Evolutionary conservation across 2,329 filamentous ascomycete species (phyloP), one percentile per base, ranked within the genome.

Genomic region (Nigrospora oryzae): DNA sequence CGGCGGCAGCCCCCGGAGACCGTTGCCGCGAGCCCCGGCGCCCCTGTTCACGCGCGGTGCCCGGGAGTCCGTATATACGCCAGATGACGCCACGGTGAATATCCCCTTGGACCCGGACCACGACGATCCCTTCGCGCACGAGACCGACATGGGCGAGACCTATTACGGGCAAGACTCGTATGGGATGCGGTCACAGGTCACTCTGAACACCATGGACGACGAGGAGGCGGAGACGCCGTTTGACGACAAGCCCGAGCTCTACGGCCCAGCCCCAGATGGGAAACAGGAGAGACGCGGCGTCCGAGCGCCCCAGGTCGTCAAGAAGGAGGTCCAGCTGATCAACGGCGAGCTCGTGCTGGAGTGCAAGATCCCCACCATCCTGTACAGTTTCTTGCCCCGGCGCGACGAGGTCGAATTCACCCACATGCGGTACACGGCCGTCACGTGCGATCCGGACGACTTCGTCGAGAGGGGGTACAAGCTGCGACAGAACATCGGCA

Each of bases 331-430:
- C 44, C 84, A 89, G 57, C 78, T 98, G 38, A 94, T 97, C 75
- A 97, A 98, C 61, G 93, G 93, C 59, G 91, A 98, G 67, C 82
- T 98, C 43, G 91, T 98, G 47, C 75, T 98, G 39, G 93, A 98
- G 69, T 97, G 93, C 75, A 98, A 98, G 69, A 98, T 98, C 53
- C 93, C 94, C 1, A 98, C 93, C 1, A 98, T 97, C 54, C 74
- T 98, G 36, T 94, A 97, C 76, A 95, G 89, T 62, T 98, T 98
- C 68, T 70, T 98, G 49, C 94, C 94, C 0, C 81, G 91, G 14
- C 81, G 91, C 48, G 89, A 96, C 60, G 91, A 95, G 63, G 76
- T 91, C 50, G 93, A 98, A 61, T 98, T 98, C 63, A 98, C 93
- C 0, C 90, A 97, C 61, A 91, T 91, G 86, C 81, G 91, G 58